These are phyloP conservation scores for Huiozyma naganishii DNA, from an alignment of 805 yeast species.

Conservation along the genomic window DNA sequence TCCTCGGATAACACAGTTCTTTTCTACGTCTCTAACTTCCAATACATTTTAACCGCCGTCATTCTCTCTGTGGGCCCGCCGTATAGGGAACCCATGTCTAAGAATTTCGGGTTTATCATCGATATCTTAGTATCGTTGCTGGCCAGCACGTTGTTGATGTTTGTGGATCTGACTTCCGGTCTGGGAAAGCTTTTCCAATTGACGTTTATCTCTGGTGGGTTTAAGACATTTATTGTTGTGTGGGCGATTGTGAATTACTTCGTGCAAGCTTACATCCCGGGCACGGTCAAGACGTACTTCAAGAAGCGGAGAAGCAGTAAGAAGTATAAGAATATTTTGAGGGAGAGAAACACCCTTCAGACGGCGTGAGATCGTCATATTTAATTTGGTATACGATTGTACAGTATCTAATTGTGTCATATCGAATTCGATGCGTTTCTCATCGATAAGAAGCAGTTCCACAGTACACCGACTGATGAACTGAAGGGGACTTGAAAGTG, in stretches of 20 bases:
- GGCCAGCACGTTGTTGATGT: constrained; percentile 46
- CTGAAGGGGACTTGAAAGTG: constrained; percentile 84
- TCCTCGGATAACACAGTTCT: constrained; percentile 84
- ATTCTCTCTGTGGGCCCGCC: constrained; percentile 91
- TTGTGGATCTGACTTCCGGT: constrained; percentile 38
- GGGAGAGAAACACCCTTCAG: constrained; percentile 4
- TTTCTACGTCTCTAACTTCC: constrained; percentile 74
- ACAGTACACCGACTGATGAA: constrained; percentile 72
- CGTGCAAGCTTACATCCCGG: constrained; percentile 27
- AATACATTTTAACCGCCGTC: constrained; percentile 75
- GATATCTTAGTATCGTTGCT: constrained; percentile 44
- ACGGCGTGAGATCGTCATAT: constrained; percentile 1
- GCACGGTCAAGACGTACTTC: constrained; percentile 22
- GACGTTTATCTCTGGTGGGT: constrained; percentile 43
- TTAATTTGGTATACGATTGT: not conserved
- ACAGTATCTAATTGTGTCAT: not conserved
- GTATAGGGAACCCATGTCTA: constrained; percentile 62
- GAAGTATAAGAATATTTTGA: constrained; percentile 27
- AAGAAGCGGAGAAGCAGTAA: constrained; percentile 31
- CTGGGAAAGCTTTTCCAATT: constrained; percentile 68
- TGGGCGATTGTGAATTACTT: constrained; percentile 41
- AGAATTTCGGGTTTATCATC: constrained; percentile 59
- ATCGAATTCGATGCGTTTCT: constrained; percentile 44
- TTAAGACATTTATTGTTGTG: constrained; percentile 41
- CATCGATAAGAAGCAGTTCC: constrained; percentile 90